A percentile compares a stretch with the other conserved stretches of the same genome.
Evolutionary conservation across 225 moss, liverwort and hornwort species (phyloP).

Genomic region (Ulota crispa): DNA sequence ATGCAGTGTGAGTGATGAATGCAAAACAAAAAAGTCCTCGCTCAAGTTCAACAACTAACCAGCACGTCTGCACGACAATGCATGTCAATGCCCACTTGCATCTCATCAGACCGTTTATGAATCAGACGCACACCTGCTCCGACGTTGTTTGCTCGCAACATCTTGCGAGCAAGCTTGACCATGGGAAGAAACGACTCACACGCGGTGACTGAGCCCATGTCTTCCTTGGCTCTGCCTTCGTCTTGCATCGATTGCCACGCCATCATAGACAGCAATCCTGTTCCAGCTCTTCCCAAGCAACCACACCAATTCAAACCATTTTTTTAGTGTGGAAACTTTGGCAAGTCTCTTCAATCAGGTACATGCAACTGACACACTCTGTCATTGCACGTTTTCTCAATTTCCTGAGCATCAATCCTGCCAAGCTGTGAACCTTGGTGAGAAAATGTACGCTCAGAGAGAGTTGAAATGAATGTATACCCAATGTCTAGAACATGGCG

Average conservation of each 20-base stretch:
- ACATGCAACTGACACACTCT: background rate
- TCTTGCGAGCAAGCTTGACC: conserved; percentile 76
- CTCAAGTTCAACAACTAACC: conserved; percentile 62
- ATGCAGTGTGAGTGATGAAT: background rate
- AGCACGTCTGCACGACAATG: conserved; percentile 76
- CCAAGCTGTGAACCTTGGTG: background rate
- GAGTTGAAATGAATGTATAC: conserved; percentile 23
- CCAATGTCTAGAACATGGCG: conserved; percentile 83
- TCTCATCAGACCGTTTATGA: conserved; percentile 94
- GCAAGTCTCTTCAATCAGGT: background rate
- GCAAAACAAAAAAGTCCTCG: background rate
- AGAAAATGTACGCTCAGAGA: background rate
- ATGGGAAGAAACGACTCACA: conserved; percentile 94
- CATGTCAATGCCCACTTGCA: conserved; percentile 90
- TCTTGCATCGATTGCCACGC: conserved; percentile 68
- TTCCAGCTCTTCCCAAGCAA: conserved; percentile 64
- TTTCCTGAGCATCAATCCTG: background rate
- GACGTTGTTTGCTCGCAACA: conserved; percentile 59
- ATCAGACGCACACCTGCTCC: conserved; percentile 71
- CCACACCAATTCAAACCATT: conserved; percentile 15
- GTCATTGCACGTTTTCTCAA: background rate
- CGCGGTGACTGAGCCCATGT: conserved; percentile 54
- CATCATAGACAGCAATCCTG: conserved; percentile 94
- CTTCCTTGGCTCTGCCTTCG: conserved; percentile 7
- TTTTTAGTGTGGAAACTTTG: background rate